phyloP scores from a whole-genome alignment of 2,329 filamentous ascomycete species.

The Monosporascus sp. region DNA sequence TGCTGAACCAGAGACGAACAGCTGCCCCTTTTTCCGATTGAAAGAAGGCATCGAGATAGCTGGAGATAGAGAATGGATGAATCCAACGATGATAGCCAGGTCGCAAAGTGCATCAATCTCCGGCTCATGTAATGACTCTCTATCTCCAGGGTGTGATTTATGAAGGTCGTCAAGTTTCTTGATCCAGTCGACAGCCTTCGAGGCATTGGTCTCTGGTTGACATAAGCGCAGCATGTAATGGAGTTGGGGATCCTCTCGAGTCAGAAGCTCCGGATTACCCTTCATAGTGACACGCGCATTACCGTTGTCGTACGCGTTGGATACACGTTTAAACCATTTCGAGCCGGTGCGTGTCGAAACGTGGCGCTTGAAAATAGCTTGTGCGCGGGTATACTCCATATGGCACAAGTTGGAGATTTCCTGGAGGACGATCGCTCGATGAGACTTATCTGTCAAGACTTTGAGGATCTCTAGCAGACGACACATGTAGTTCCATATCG shows the following conservation, averaged over 20 bases:
- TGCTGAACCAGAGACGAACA: slow-evolving; percentile 28
- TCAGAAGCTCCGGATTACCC: slow-evolving; percentile 33
- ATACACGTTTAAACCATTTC: slow-evolving; percentile 38
- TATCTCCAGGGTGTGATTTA: slow-evolving; percentile 24
- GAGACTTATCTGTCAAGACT: slow-evolving; percentile 20
- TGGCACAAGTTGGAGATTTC: slow-evolving; percentile 41
- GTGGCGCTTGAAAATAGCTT: slow-evolving; percentile 35
- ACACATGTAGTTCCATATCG: slow-evolving; percentile 36
- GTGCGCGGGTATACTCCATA: slow-evolving; percentile 35
- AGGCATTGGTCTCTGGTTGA: slow-evolving; percentile 28
- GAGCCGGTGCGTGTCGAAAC: slow-evolving; percentile 29
- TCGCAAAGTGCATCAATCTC: slow-evolving; percentile 32
- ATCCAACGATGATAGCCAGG: slow-evolving; percentile 31
- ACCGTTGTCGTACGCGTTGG: slow-evolving; percentile 30
- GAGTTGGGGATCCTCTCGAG: slow-evolving; percentile 32
- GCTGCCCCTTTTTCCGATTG: slow-evolving; percentile 34
- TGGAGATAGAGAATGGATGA: slow-evolving; percentile 33
- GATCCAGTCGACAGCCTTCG: slow-evolving; percentile 34
- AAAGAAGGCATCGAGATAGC: slow-evolving; percentile 30
- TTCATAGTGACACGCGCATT: slow-evolving; percentile 35
- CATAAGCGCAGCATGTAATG: slow-evolving; percentile 41
- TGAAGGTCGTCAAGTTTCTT: slow-evolving; percentile 35
- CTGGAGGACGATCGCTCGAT: slow-evolving; percentile 33
- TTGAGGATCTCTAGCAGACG: slow-evolving; percentile 31
- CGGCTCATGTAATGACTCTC: slow-evolving; percentile 26